These are phyloP conservation scores for Tolypocladium guangdongense DNA, from an alignment of 2,329 filamentous ascomycete genomes.

Conservation along the genomic window DNA sequence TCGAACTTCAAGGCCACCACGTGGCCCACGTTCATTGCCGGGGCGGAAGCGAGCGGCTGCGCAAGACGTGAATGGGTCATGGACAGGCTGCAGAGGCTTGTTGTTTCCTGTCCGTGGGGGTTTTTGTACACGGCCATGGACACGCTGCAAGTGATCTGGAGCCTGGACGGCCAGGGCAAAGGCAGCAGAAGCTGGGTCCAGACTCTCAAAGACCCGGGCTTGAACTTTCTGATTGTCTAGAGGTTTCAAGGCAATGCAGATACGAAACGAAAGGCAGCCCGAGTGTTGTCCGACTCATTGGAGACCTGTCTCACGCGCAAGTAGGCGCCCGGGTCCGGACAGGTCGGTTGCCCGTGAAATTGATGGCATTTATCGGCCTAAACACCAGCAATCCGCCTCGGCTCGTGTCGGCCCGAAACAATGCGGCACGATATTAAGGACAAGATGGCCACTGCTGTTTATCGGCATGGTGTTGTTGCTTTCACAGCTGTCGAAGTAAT, in stretches of 20 bases:
- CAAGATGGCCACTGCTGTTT: neutral
- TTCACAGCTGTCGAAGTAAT: too few species aligned
- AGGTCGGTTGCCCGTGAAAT: neutral
- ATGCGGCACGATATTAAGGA: neutral
- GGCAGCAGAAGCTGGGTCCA: slow-evolving; percentile 29
- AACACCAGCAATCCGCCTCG: neutral
- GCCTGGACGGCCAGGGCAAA: slow-evolving; percentile 20
- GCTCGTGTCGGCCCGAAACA: neutral
- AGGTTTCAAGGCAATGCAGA: neutral
- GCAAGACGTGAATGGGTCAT: slow-evolving; percentile 36
- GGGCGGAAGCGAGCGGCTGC: slow-evolving; percentile 35
- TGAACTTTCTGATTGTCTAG: slow-evolving; percentile 34
- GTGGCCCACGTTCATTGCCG: slow-evolving; percentile 46
- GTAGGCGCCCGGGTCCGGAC: too few species aligned
- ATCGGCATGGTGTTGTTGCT: neutral
- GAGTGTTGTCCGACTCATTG: too few species aligned
- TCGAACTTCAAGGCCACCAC: slow-evolving; percentile 44
- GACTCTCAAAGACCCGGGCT: slow-evolving; percentile 27
- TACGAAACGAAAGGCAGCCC: neutral
- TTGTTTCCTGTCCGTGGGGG: slow-evolving; percentile 34
- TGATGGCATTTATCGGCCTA: neutral
- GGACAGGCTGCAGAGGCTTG: slow-evolving; percentile 29
- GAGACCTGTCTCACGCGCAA: neutral
- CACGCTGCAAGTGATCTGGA: slow-evolving; percentile 33
- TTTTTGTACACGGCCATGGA: slow-evolving; percentile 36